phyloP scores from a whole-genome alignment of 805 yeast species.

The Yamadazyma phyllophila region DNA sequence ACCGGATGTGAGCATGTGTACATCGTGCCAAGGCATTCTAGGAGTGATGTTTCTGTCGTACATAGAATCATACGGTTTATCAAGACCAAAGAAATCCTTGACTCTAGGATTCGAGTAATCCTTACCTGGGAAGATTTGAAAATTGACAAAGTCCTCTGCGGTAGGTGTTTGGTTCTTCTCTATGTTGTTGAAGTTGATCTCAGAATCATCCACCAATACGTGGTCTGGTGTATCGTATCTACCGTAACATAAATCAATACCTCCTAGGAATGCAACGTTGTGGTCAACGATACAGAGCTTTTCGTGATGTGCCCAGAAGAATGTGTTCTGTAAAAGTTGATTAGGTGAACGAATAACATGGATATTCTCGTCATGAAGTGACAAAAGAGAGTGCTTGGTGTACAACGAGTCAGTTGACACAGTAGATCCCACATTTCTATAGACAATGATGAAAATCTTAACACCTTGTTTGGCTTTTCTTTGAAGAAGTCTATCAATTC shows the following conservation, averaged over 20 bases:
- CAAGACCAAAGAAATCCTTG: slow-evolving; percentile 76
- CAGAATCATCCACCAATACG: slow-evolving; percentile 74
- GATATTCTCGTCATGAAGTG: slow-evolving; percentile 74
- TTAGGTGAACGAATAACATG: slow-evolving; percentile 94
- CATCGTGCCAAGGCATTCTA: slow-evolving; percentile 99
- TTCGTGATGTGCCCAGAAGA: slow-evolving; percentile 99
- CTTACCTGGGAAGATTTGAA: slow-evolving; percentile 89
- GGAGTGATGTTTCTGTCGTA: slow-evolving; percentile 79
- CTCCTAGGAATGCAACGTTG: slow-evolving; percentile 88
- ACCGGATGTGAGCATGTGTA: slow-evolving; percentile 93
- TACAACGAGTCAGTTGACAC: slow-evolving; percentile 92
- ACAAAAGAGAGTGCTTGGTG: slow-evolving; percentile 89
- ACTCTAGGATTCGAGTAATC: slow-evolving; percentile 96
- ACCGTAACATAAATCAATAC: slow-evolving; percentile 93
- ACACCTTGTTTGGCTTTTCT: slow-evolving; percentile 94
- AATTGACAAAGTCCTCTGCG: slow-evolving; percentile 42
- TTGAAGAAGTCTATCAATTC: slow-evolving; percentile 84
- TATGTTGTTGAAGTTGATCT: slow-evolving; percentile 30
- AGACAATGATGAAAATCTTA: slow-evolving; percentile 85
- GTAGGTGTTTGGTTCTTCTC: slow-evolving; percentile 27
- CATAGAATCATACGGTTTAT: slow-evolving; percentile 88
- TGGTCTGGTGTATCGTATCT: slow-evolving; percentile 97
- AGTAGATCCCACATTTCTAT: slow-evolving; percentile 90
- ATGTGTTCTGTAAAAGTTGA: slow-evolving; percentile 87
- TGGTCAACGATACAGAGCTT: slow-evolving; percentile 85